Evolutionary conservation across 768 basidiomycete species (phyloP).

Genomic region (Termitomyces eurrhizus): DNA sequence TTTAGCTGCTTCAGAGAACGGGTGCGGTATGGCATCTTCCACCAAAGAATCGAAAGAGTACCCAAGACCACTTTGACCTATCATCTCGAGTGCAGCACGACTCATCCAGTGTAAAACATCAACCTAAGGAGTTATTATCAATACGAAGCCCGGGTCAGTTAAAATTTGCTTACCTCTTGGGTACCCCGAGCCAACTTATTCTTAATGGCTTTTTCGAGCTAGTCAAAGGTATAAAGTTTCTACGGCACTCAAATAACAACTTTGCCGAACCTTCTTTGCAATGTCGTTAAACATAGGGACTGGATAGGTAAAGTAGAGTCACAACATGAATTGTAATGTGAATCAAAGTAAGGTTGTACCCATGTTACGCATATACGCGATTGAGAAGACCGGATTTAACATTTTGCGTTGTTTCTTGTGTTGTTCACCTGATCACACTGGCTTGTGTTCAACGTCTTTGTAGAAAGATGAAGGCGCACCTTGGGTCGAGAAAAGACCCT

Average conservation of each 20-base stretch:
- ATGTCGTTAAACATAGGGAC: neutral
- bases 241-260: neutral
- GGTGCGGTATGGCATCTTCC: neutral
- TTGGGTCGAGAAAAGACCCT: neutral
- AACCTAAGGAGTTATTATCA: neutral
- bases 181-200: neutral
- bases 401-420: conserved; percentile 6
- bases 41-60: conserved; percentile 2
- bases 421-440: neutral
- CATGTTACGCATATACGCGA: conserved; percentile 1
- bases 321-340: neutral
- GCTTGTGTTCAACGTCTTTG: neutral
- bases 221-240: neutral
- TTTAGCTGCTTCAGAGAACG: conserved; percentile 1
- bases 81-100: conserved; percentile 1
- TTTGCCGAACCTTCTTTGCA: neutral
- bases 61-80: neutral
- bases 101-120: conserved; percentile 3
- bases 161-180: neutral
- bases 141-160: neutral
- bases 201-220: neutral
- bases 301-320: neutral
- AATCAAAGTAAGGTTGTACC: neutral
- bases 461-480: neutral
- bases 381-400: conserved; percentile 1